Conservation (phyloP, 2,329 filamentous ascomycete species). For the Helminthosporium solani region DNA sequence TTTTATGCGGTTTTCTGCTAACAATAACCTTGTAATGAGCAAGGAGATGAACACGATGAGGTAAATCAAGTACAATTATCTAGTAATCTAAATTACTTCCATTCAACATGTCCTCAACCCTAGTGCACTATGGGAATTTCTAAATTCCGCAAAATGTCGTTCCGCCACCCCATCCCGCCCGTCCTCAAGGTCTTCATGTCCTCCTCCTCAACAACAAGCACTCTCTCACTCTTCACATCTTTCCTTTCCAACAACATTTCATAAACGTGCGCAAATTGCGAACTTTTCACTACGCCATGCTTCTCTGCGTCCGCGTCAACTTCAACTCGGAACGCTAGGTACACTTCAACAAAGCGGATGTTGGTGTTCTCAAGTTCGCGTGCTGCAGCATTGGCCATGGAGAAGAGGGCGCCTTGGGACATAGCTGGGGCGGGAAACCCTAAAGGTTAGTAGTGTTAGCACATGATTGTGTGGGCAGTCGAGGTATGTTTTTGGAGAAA, state of each 20-base stretch:
- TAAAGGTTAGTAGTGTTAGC: no score
- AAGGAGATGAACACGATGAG: no score
- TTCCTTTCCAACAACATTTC: neutral
- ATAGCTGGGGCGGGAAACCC: slow-evolving; percentile 4
- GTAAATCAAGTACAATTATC: no score
- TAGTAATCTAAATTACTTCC: no score
- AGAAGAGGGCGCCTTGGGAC: slow-evolving; percentile 43
- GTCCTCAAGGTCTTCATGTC: slow-evolving; percentile 2
- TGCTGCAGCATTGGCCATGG: slow-evolving; percentile 33
- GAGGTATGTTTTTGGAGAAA: no score
- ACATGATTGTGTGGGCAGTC: no score
- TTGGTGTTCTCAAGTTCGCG: slow-evolving; percentile 34
- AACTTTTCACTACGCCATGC: slow-evolving; percentile 4
- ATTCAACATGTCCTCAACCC: no score
- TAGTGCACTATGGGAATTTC: no score
- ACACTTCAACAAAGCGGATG: slow-evolving; percentile 46
- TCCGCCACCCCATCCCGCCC: neutral
- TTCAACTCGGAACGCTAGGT: slow-evolving; percentile 23
- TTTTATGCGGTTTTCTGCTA: no score
- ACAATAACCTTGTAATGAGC: no score
- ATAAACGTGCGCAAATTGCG: slow-evolving; percentile 8
- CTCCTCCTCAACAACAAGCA: slow-evolving; percentile 3
- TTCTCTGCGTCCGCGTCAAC: slow-evolving; percentile 7
- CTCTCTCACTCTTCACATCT: slow-evolving; percentile 2
- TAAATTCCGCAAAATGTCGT: neutral